These are phyloP conservation scores for Croton laevigatus DNA, from an alignment of 441 rosid genomes.

Conservation along the genomic window DNA sequence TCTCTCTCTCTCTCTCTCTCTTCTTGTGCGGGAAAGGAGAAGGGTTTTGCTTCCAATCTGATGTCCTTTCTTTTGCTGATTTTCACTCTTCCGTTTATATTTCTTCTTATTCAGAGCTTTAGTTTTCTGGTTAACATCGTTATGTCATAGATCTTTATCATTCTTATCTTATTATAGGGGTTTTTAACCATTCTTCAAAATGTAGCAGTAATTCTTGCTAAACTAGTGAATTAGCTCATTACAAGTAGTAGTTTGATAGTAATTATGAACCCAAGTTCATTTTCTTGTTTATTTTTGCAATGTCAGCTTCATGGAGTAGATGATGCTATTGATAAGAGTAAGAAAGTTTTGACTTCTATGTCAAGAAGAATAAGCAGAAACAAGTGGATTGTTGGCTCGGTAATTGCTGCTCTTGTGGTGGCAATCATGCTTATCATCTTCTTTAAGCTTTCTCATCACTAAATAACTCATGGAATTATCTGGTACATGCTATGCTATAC, in stretches of 20 bases:
- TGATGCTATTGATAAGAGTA: slow-evolving; percentile 83
- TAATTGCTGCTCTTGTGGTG: slow-evolving; percentile 53
- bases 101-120: background rate
- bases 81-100: background rate
- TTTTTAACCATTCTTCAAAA: no score
- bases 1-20: background rate
- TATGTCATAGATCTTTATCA: background rate
- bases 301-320: slow-evolving; percentile 90
- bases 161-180: background rate
- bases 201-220: background rate
- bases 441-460: slow-evolving; percentile 66
- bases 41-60: background rate
- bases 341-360: slow-evolving; percentile 73
- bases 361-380: slow-evolving; percentile 77
- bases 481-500: slow-evolving; percentile 5
- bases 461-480: slow-evolving; percentile 16
- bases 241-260: slow-evolving; percentile 11
- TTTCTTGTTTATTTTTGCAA: background rate
- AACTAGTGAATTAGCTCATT: background rate
- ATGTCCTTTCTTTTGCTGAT: background rate
- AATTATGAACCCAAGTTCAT: background rate
- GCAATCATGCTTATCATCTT: slow-evolving; percentile 61
- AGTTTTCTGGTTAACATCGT: background rate
- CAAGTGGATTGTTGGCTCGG: slow-evolving; percentile 77
- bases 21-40: background rate